Percentiles rank a stretch among this genome's conserved stretches.
Evolutionary conservation across 768 basidiomycete species (phyloP).

Genomic region (Boletales sp.): DNA sequence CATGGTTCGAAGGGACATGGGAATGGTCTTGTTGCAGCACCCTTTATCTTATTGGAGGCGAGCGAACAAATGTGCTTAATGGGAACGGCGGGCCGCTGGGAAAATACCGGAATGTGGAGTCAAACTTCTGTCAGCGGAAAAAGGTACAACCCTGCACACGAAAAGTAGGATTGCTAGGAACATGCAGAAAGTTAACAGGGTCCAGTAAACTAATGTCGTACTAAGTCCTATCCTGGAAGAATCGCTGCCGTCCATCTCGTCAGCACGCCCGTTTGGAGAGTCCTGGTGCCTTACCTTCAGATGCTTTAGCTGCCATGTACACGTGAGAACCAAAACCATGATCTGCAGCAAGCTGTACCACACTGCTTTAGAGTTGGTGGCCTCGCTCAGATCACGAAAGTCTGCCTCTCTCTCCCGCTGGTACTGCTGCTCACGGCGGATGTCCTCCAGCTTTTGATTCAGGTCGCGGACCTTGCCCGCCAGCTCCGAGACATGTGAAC

Average conservation of each 20-base stretch:
- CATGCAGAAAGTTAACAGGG: background rate
- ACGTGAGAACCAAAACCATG: slow-evolving; percentile 75
- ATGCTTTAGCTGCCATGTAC: slow-evolving; percentile 91
- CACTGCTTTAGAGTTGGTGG: slow-evolving; percentile 86
- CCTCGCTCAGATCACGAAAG: slow-evolving; percentile 85
- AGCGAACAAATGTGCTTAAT: background rate
- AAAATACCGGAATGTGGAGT: slow-evolving; percentile 3
- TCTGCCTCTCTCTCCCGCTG: slow-evolving; percentile 93
- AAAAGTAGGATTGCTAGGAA: background rate
- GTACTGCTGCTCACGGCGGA: slow-evolving; percentile 94
- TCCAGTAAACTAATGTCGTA: slow-evolving; percentile 1
- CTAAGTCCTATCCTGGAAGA: slow-evolving; percentile 81
- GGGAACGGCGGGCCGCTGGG: slow-evolving; percentile 1
- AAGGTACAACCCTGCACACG: background rate
- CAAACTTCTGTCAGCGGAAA: slow-evolving; percentile 10
- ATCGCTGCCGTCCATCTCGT: slow-evolving; percentile 45
- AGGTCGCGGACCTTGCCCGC: slow-evolving; percentile 85
- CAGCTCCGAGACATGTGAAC: slow-evolving; percentile 78
- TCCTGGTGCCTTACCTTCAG: slow-evolving; percentile 58
- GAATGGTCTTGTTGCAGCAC: too few species aligned
- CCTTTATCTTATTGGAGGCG: slow-evolving; percentile 11
- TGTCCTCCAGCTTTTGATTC: slow-evolving; percentile 90
- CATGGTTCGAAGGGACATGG: slow-evolving; percentile 18
- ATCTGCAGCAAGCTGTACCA: slow-evolving; percentile 95
- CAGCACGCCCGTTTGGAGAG: background rate